phyloP scores from a whole-genome alignment of 2,329 filamentous ascomycete genomes.

The Rhynchosporium secalis region DNA sequence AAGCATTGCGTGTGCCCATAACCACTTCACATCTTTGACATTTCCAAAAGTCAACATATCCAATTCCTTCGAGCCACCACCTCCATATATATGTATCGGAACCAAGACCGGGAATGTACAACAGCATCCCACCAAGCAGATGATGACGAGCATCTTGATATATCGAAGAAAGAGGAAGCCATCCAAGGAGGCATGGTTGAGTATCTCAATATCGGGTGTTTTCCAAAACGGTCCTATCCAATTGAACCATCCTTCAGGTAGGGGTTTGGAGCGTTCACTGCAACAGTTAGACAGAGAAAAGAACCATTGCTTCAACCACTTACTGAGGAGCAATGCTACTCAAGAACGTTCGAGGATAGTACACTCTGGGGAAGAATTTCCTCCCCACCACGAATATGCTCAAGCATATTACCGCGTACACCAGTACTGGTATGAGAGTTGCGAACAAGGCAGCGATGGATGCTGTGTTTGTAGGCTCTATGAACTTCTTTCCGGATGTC shows the following conservation, averaged over 20 bases:
- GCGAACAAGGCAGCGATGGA: constrained; percentile 47
- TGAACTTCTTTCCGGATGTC: constrained; percentile 41
- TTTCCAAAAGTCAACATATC: constrained; percentile 63
- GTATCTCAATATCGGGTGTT: constrained; percentile 44
- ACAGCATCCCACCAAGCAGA: constrained; percentile 60
- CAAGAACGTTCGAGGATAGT: constrained; percentile 55
- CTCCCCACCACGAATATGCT: constrained; percentile 52
- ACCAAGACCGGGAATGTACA: constrained; percentile 67
- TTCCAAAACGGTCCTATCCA: constrained; percentile 41
- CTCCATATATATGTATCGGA: constrained; percentile 64
- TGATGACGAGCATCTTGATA: constrained; percentile 59
- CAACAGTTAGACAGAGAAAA: constrained; percentile 12
- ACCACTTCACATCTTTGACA: constrained; percentile 50
- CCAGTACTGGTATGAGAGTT: constrained; percentile 55
- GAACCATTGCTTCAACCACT: background rate
- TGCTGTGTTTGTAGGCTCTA: constrained; percentile 43
- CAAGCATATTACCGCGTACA: constrained; percentile 52
- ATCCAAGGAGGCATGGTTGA: constrained; percentile 67
- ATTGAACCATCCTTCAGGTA: constrained; percentile 41
- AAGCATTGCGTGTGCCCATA: constrained; percentile 61
- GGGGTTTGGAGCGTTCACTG: constrained; percentile 37
- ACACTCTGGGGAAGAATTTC: constrained; percentile 52
- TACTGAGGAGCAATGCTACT: constrained; percentile 52
- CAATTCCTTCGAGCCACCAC: constrained; percentile 52
- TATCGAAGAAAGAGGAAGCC: constrained; percentile 66